Conservation (phyloP, 2,329 filamentous ascomycete species). For the Cercospora nicotianae region DNA sequence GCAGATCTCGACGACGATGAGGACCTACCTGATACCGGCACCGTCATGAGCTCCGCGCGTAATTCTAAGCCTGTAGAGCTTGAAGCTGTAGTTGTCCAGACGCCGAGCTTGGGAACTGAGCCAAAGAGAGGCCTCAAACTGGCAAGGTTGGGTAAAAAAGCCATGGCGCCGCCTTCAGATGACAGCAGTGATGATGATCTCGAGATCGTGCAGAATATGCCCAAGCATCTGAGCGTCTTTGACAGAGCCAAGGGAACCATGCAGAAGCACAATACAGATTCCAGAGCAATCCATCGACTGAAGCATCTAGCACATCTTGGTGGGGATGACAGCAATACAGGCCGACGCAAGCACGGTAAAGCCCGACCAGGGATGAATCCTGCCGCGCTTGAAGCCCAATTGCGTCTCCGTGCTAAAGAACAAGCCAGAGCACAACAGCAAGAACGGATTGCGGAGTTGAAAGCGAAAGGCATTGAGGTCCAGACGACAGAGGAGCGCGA, state of each 20-base stretch:
- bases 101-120: not conserved
- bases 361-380: slow-evolving; percentile 62
- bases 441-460: slow-evolving; percentile 72
- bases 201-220: slow-evolving; percentile 57
- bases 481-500: slow-evolving; percentile 86
- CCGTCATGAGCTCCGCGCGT: slow-evolving; percentile 36
- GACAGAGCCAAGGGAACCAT: slow-evolving; percentile 40
- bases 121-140: slow-evolving; percentile 32
- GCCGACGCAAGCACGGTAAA: slow-evolving; percentile 57
- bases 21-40: slow-evolving; percentile 32
- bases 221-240: slow-evolving; percentile 34
- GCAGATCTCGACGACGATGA: slow-evolving; percentile 32
- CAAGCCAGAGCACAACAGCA: slow-evolving; percentile 79
- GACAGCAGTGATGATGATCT: slow-evolving; percentile 58
- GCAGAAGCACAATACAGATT: slow-evolving; percentile 30
- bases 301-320: slow-evolving; percentile 39
- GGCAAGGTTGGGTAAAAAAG: slow-evolving; percentile 39
- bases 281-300: slow-evolving; percentile 37
- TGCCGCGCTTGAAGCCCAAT: slow-evolving; percentile 65
- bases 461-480: slow-evolving; percentile 75
- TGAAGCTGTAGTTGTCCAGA: not conserved
- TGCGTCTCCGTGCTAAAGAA: slow-evolving; percentile 71
- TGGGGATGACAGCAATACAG: slow-evolving; percentile 51
- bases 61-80: not conserved
- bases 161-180: slow-evolving; percentile 19